These are phyloP conservation scores for Filobasidium wieringae DNA, from an alignment of 768 basidiomycete species.

Conservation along the genomic window DNA sequence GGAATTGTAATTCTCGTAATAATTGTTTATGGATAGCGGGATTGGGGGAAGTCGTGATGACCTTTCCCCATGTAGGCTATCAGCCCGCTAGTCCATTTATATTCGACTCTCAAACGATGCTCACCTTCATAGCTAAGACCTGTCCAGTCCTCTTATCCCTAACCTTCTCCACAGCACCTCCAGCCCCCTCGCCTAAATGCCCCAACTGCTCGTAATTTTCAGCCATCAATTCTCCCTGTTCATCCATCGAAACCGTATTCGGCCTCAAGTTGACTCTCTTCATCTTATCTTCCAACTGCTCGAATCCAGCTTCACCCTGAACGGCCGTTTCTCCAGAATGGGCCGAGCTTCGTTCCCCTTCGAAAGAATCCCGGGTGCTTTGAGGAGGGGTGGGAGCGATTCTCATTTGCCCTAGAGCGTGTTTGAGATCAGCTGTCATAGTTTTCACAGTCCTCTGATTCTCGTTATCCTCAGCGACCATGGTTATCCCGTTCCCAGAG, in stretches of 20 bases:
- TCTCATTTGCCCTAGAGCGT: constrained; percentile 9
- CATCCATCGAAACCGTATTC: not conserved
- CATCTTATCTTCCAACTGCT: constrained; percentile 4
- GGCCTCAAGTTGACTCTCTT: constrained; percentile 10
- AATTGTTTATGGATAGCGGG: constrained; percentile 40
- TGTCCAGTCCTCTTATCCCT: constrained; percentile 27
- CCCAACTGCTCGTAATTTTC: constrained; percentile 25
- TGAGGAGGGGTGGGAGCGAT: not conserved
- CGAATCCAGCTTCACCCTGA: not conserved
- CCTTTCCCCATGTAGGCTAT: constrained; percentile 15
- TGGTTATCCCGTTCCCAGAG: not conserved
- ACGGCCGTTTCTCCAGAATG: not conserved
- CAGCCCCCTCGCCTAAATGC: constrained; percentile 37
- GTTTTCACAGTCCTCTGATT: constrained; percentile 13
- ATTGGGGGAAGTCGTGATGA: constrained; percentile 38
- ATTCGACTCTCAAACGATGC: not conserved
- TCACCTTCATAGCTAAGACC: constrained; percentile 40
- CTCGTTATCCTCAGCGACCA: not conserved
- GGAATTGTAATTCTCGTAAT: constrained; percentile 37
- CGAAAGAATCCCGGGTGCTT: not conserved
- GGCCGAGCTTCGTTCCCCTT: not conserved
- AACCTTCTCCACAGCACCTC: constrained; percentile 38
- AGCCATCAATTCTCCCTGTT: constrained; percentile 21
- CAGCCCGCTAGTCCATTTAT: not conserved
- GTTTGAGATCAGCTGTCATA: constrained; percentile 12